These are phyloP conservation scores for Talaromyces borbonicus DNA, from an alignment of 495 filamentous ascomycete genomes.

Conservation along the genomic window DNA sequence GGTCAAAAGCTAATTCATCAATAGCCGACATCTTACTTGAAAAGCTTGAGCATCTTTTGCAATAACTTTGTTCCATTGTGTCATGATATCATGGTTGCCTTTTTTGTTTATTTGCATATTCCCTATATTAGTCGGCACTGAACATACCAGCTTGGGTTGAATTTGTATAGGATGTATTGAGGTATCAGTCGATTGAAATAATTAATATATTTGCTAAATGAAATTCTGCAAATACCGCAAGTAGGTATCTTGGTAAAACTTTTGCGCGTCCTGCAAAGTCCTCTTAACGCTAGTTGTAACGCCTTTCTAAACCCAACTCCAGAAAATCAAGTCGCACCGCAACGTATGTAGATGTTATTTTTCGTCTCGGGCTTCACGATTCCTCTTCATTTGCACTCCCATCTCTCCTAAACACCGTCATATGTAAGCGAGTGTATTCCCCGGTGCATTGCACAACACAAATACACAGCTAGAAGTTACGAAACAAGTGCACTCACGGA, in stretches of 20 bases:
- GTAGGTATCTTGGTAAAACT: too few relatives aligned
- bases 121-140: neutral
- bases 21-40: slow-evolving; percentile 55
- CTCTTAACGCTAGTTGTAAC: neutral
- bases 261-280: neutral
- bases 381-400: slow-evolving; percentile 44
- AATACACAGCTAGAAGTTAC: neutral
- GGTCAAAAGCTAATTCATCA: slow-evolving; percentile 17
- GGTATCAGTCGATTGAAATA: too few relatives aligned
- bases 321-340: too few relatives aligned
- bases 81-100: slow-evolving; percentile 4
- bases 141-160: slow-evolving; percentile 1
- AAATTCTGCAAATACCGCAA: too few relatives aligned
- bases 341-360: neutral
- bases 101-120: slow-evolving; percentile 1
- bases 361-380: neutral
- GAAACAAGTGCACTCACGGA: slow-evolving; percentile 30
- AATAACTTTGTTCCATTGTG: slow-evolving; percentile 23
- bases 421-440: too few relatives aligned
- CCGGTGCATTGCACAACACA: too few relatives aligned
- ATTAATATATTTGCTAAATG: too few relatives aligned
- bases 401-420: slow-evolving; percentile 33
- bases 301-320: too few relatives aligned
- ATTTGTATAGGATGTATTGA: slow-evolving; percentile 1
- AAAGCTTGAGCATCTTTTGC: slow-evolving; percentile 65